Evolutionary conservation across 768 basidiomycete genomes (phyloP), one percentile per base, ranked within the genome.

Genomic region (Sarcomyxa edulis): DNA sequence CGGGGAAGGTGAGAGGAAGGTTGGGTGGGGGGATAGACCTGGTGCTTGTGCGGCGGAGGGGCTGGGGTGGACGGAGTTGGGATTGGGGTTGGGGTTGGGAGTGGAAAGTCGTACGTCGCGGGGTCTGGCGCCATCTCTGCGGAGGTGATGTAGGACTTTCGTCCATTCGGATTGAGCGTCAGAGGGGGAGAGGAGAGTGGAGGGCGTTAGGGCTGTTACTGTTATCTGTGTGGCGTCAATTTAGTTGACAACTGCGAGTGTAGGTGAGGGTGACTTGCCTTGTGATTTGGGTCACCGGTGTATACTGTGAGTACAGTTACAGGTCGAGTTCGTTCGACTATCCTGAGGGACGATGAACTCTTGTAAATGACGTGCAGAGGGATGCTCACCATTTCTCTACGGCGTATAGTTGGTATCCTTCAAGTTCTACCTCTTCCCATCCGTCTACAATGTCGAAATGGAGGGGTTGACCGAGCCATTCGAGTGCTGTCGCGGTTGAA

Each of bases 371-470:
- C 84, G 82, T 83, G 45, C 27, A 22, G 35, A 32, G 30, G 30
- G 32, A 44, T 15, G 48, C 60, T 41, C 51, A 78, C 86, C 88
- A 91, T 57, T 84, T 84, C 66, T 91, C 84, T 7, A 92, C 89
- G 0, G 86, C 88, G 54, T 90, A 92, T 40, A 91, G 68, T 61
- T 90, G 88, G 60, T 80, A 88, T 1, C 81, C 81, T 14, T 65
- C 53, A 16, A 86, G 52, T 31, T 76, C 61, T 32, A 79, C 48
- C 12, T 60, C 58, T 23, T 73, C 67, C n/a, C n/a, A n/a, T n/a
- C n/a, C n/a, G 25, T 71, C 62, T 6, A 68, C 66, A 39, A 76
- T 57, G 49, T 72, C 68, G 44, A 81, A 76, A 34, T 59, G 64
- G 33, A 64, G 62, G 14, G 67, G 65, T 7, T 61, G 52, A 1